Base-by-base conservation (phyloP, 1,284 basidiomycete species). In the Sporisorium scitamineum region DNA sequence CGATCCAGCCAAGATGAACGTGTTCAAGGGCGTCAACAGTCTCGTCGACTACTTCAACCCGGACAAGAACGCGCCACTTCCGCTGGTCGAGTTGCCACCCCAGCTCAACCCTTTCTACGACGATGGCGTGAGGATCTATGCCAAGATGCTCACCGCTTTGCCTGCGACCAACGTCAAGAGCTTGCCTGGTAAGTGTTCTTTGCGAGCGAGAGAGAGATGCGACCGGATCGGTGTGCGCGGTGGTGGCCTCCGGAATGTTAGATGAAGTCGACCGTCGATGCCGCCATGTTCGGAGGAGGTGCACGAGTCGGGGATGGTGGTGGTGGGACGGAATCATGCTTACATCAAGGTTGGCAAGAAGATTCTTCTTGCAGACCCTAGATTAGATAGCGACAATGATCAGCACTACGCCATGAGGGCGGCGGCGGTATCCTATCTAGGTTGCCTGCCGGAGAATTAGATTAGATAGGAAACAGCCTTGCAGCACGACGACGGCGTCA, bases 121-220 rank as follows among this genome's bases (percentile, higher is more conserved):
- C 13, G 64, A 69, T 44, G 61, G 65, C n/a, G 76, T 78, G 18
- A 41, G 71, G 24, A 70, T 78, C 65, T 78, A 70, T 29, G 76
- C 71, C 22, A 78, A 78, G 66, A 70, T 78, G 72, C 63, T 71
- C 24, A 69, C 70, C 13, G 66, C 68, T 13, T 31, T 78, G 18
- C 76, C 76, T 5, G 76, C 76, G 0, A 67, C 59, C 34, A 78
- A 78, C 47, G 73, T 78, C 56, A 78, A 78, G 59, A 75, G 72
- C 20, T 42, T 78, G 26, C 76, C 76, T 39, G 74, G 74, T 76
- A 66, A 73, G 74, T 71, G 11, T n/a, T 14, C 11, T 22, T 39
- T n/a, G 2, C n/a, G n/a, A n/a, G 16, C 16, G 18, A 39, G 39
- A 42, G 5, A 31, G 26, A 24, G 34, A 37, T 39, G 52, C 54